These are phyloP conservation scores for Corylus heterophylla DNA, from an alignment of 306 rosid species.

Conservation along the genomic window DNA sequence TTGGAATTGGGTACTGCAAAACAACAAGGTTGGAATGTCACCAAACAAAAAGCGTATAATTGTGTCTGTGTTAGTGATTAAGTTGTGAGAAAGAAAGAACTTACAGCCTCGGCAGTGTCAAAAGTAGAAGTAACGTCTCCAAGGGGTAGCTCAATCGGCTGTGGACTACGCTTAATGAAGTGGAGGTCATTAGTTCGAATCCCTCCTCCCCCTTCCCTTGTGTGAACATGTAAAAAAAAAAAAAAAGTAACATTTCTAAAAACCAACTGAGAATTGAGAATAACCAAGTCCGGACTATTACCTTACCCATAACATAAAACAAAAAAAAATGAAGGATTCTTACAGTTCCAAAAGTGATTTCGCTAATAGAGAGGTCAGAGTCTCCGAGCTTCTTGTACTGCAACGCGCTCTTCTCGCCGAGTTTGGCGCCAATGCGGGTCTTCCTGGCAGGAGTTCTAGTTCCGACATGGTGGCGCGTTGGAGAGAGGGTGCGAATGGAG, in stretches of 20 bases:
- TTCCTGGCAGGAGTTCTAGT: conserved; percentile 12
- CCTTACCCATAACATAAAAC: not conserved
- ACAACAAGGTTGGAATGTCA: too few species aligned
- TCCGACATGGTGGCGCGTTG: not conserved
- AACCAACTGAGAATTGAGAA: not conserved
- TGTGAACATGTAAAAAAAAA: not conserved
- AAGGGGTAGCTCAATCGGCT: too few species aligned
- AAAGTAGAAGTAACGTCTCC: too few species aligned
- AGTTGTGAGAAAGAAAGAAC: conserved; percentile 25
- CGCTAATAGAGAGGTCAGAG: conserved; percentile 81
- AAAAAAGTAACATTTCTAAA: not conserved
- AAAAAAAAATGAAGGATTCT: not conserved
- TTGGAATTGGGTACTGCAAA: too few species aligned
- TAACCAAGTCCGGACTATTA: too few species aligned
- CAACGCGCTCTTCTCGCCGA: conserved; percentile 33
- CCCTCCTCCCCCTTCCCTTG: too few species aligned
- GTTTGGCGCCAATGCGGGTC: conserved; percentile 34
- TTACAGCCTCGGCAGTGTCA: conserved; percentile 80
- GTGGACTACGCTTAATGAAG: too few species aligned
- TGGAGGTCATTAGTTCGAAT: too few species aligned
- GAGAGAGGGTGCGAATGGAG: conserved; percentile 7
- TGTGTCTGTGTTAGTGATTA: too few species aligned
- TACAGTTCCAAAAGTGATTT: conserved; percentile 85
- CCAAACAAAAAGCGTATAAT: too few species aligned
- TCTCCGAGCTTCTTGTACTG: conserved; percentile 77